These are phyloP conservation scores for Fraxinus quadrangulata DNA, from an alignment of 257 asterid species.

Conservation along the genomic window DNA sequence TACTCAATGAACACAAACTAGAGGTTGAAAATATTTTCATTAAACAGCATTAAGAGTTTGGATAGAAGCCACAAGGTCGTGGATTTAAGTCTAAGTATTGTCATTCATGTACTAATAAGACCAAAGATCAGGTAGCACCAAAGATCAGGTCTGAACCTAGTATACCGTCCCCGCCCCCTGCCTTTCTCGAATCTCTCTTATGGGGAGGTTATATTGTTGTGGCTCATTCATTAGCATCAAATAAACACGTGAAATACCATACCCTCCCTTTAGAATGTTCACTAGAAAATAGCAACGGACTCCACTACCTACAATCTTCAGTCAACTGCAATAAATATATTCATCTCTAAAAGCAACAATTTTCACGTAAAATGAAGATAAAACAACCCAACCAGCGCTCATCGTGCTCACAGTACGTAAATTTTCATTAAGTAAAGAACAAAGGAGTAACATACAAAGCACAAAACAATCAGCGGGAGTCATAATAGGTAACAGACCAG, in stretches of 20 bases:
- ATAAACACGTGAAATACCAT: not conserved
- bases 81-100: not conserved
- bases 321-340: not conserved
- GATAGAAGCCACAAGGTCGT: conserved; percentile 4
- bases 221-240: conserved; percentile 3
- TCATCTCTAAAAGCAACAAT: not conserved
- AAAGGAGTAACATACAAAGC: not conserved
- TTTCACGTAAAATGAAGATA: not conserved
- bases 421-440: conserved; percentile 7
- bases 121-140: not conserved
- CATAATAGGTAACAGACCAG: conserved; percentile 42
- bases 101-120: not conserved
- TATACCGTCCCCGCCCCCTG: not conserved
- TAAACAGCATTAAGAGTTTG: conserved; percentile 5
- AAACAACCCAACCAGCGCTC: conserved; percentile 9
- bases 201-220: not conserved
- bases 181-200: not conserved
- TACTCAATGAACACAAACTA: not conserved
- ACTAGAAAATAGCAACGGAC: not conserved
- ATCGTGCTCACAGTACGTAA: not conserved
- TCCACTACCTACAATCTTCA: not conserved
- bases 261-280: not conserved
- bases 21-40: conserved; percentile 5
- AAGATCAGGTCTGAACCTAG: not conserved
- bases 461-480: conserved; percentile 14